A percentile compares a stretch with the other conserved stretches of the same genome.
Evolutionary conservation across 495 filamentous ascomycete genomes (phyloP).

Genomic region (Aspergillus homomorphus): DNA sequence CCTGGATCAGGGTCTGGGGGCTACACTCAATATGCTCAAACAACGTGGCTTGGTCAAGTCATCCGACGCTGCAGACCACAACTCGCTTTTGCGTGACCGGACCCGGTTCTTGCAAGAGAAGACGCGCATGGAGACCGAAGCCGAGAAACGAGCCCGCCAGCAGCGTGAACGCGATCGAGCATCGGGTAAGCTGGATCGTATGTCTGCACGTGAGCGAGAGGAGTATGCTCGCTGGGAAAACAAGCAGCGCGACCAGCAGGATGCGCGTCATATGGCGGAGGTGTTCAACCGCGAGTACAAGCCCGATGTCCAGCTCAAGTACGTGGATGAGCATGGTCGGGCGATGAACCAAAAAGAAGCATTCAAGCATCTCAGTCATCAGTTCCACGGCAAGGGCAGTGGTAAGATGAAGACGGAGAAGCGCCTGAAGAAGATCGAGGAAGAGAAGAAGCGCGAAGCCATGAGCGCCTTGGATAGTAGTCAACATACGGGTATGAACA

Average conservation of each 20-base stretch:
- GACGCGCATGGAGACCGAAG: conserved; percentile 63
- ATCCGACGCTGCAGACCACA: conserved; percentile 57
- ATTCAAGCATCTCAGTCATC: conserved; percentile 90
- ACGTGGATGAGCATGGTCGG: conserved; percentile 83
- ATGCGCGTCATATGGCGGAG: conserved; percentile 74
- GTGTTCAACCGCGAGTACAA: conserved; percentile 85
- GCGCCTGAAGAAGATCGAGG: conserved; percentile 91
- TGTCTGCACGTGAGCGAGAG: conserved; percentile 88
- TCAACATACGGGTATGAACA: conserved; percentile 78
- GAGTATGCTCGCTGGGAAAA: conserved; percentile 85
- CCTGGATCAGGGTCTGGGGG: conserved; percentile 72
- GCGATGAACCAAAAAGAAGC: conserved; percentile 90
- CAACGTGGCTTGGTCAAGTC: conserved; percentile 77
- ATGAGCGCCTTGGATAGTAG: conserved; percentile 79
- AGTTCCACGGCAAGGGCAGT: conserved; percentile 97
- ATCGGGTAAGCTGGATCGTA: conserved; percentile 75
- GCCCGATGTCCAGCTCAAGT: conserved; percentile 84
- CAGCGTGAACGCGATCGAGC: conserved; percentile 86
- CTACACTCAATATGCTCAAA: conserved; percentile 74
- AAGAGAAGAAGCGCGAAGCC: conserved; percentile 81
- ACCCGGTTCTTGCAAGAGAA: conserved; percentile 83
- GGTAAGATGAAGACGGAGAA: conserved; percentile 99
- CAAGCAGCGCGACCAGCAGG: conserved; percentile 75
- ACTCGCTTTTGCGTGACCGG: conserved; percentile 68
- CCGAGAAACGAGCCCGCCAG: conserved; percentile 71